phyloP scores from a whole-genome alignment of 768 basidiomycete species.

The Russula sp. region DNA sequence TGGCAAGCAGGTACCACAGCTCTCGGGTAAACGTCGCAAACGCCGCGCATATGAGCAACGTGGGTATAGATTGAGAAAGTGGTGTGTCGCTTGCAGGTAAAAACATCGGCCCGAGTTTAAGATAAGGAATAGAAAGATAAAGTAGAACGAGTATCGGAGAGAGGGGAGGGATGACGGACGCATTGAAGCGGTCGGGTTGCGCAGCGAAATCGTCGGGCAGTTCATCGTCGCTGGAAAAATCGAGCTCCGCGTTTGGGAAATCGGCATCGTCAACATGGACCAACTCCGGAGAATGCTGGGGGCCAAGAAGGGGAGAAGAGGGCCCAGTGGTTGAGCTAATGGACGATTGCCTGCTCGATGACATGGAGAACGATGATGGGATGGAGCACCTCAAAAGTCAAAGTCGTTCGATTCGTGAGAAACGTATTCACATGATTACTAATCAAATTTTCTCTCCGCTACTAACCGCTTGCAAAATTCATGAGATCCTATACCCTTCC shows the following conservation, averaged over 20 bases:
- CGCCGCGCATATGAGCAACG: slow-evolving; percentile 52
- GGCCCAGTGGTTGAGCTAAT: slow-evolving; percentile 12
- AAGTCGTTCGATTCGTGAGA: slow-evolving; percentile 1
- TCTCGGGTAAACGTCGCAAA: slow-evolving; percentile 62
- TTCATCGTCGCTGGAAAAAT: slow-evolving; percentile 47
- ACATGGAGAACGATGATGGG: slow-evolving; percentile 5
- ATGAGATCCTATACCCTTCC: not conserved
- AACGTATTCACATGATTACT: slow-evolving; percentile 7
- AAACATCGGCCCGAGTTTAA: slow-evolving; percentile 68
- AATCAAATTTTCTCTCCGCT: slow-evolving; percentile 6
- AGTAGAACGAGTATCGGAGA: slow-evolving; percentile 58
- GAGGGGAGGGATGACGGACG: slow-evolving; percentile 52
- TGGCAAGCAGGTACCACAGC: slow-evolving; percentile 74
- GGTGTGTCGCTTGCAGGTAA: slow-evolving; percentile 50
- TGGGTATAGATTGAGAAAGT: slow-evolving; percentile 49
- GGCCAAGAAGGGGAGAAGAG: slow-evolving; percentile 13
- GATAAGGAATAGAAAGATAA: slow-evolving; percentile 64
- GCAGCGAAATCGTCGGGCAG: slow-evolving; percentile 38
- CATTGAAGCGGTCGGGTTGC: slow-evolving; percentile 32
- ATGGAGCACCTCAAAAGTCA: not conserved
- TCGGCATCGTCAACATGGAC: slow-evolving; percentile 61
- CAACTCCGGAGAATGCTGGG: slow-evolving; percentile 44
- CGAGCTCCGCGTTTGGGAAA: slow-evolving; percentile 36
- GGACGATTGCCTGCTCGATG: slow-evolving; percentile 22
- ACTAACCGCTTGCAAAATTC: not conserved